Conservation (phyloP, 768 basidiomycete genomes). For the Termitomyces sp. region DNA sequence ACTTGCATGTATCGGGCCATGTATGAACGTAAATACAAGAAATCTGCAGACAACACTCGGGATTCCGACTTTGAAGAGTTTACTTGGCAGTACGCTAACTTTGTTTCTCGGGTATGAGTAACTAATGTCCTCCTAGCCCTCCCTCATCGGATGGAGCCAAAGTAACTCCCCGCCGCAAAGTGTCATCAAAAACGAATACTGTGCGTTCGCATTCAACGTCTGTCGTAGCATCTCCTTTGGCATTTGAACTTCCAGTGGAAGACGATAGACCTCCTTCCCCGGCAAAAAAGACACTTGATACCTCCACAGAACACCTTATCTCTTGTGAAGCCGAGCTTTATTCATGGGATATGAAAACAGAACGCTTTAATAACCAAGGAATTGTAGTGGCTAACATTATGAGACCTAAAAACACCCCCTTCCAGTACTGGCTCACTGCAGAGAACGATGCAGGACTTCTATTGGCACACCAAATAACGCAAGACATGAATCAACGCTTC, state of each 20-base stretch:
- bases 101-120: not conserved
- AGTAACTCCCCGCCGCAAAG: constrained; percentile 25
- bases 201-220: constrained; percentile 1
- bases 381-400: constrained; percentile 50
- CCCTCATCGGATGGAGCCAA: constrained; percentile 23
- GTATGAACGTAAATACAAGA: constrained; percentile 89
- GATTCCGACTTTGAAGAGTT: constrained; percentile 76
- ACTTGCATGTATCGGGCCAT: constrained; percentile 93
- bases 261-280: not conserved
- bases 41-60: constrained; percentile 57
- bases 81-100: constrained; percentile 67
- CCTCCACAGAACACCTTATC: constrained; percentile 25
- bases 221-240: constrained; percentile 1
- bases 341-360: constrained; percentile 48
- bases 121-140: constrained; percentile 22
- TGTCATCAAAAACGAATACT: constrained; percentile 18
- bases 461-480: constrained; percentile 57
- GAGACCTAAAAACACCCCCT: constrained; percentile 36
- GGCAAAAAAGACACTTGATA: constrained; percentile 9
- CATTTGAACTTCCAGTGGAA: not conserved
- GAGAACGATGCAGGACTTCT: constrained; percentile 41
- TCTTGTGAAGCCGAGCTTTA: constrained; percentile 52
- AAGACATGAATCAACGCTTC: constrained; percentile 71
- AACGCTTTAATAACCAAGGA: constrained; percentile 47
- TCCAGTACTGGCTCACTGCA: constrained; percentile 56